A percentile compares a stretch with the other conserved stretches of the same genome.
Evolutionary conservation across 2,329 filamentous ascomycete species (phyloP).

Genomic region (Exophiala oligosperma): DNA sequence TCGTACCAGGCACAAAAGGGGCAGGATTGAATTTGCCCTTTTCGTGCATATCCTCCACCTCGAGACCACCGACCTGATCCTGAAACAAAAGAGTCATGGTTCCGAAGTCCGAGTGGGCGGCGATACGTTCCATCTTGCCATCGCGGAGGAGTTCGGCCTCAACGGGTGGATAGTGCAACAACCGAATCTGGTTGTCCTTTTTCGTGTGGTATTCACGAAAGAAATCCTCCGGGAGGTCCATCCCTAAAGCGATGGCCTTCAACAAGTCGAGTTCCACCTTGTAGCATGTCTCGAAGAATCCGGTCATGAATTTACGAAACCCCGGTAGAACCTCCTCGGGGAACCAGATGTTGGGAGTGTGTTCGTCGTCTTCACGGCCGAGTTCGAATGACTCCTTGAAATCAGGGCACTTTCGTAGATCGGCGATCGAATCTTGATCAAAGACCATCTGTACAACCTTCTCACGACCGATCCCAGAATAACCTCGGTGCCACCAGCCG

Average conservation of each 20-base stretch:
- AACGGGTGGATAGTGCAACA: constrained; percentile 53
- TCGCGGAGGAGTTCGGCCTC: constrained; percentile 38
- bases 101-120: constrained; percentile 44
- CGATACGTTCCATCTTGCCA: constrained; percentile 23
- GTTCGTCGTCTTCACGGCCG: constrained; percentile 44
- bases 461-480: constrained; percentile 22
- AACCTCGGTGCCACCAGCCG: constrained; percentile 22
- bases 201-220: constrained; percentile 60
- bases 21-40: constrained; percentile 78
- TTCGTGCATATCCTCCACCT: constrained; percentile 64
- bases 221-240: constrained; percentile 41
- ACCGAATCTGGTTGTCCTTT: constrained; percentile 49
- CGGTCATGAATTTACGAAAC: constrained; percentile 41
- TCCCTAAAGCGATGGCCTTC: constrained; percentile 42
- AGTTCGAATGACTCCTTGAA: constrained; percentile 47
- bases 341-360: constrained; percentile 51
- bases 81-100: constrained; percentile 52
- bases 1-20: constrained; percentile 67
- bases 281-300: constrained; percentile 44
- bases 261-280: constrained; percentile 44
- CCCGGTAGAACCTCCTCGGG: constrained; percentile 46
- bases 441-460: constrained; percentile 22
- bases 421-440: constrained; percentile 14
- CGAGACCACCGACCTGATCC: constrained; percentile 48
- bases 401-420: constrained; percentile 19